Evolutionary conservation across 2,329 filamentous ascomycete genomes (phyloP), one percentile per base, ranked within the genome.

Genomic region (Botrytis byssoidea): DNA sequence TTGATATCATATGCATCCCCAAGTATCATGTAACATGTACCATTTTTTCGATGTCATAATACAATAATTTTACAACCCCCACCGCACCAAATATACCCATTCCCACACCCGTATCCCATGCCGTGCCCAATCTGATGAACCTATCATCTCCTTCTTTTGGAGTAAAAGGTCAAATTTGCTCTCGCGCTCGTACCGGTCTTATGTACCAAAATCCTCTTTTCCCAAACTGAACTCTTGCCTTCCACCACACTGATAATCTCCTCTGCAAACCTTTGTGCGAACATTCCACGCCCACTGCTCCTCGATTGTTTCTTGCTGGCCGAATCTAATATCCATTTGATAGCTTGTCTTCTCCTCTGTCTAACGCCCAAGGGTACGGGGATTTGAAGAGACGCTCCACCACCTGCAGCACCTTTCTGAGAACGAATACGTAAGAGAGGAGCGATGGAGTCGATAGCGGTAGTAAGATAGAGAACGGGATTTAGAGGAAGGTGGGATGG

Each of bases 381-480:
- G 51, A 98, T 88, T 73, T 95, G 93, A 74, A 98, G 88, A 20
- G 93, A 89, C 51, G 89, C 88, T 83, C 96, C 96, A 85, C 96
- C 96, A 83, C 95, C 95, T 1, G 92, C 93, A 51, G 92, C 89
- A 77, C 94, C 94, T 79, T 90, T 90, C 79, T 94, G 88, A 75
- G 88, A 88, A 72, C 90, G 89, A 80, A 99, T 91, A 77, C 92
- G 91, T 80, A 99, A 86, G 25, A 99, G 88, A 16, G 96, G 96
- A 1, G 95, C 93, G 37, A 99, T 92, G 16, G 93, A 97, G 86
- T 99, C 96, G 79, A 99, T 91, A 46, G 95, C 94, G 46, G 97
- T 87, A 20, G 92, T 93, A 66, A 99, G 90, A 85, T 98, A 99
- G 72, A 93, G 88, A 72, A 97, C 87, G 1, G 96, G 96, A 83